Percentiles rank a stretch among this genome's conserved stretches.
phyloP scores from a whole-genome alignment of 1,284 basidiomycete genomes.

The Kalmanozyma brasiliensis region DNA sequence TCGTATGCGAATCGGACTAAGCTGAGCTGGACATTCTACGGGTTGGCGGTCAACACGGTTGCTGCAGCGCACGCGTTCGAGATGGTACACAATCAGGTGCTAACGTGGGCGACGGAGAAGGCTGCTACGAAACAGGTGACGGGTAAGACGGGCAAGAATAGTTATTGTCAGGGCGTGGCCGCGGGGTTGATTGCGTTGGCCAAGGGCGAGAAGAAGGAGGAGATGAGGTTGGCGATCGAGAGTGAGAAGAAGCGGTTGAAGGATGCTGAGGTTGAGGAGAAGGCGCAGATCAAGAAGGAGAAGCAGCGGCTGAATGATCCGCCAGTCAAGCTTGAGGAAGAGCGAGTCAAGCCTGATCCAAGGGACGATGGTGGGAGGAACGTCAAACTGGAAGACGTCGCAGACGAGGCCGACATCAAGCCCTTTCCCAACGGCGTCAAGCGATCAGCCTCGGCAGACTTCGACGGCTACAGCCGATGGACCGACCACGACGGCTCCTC shows the following conservation, averaged over 20 bases:
- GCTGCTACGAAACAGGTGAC: constrained; percentile 6
- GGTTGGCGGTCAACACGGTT: constrained; percentile 51
- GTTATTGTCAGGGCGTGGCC: constrained; percentile 44
- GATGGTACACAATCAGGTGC: constrained; percentile 55
- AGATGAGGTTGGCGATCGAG: constrained; percentile 43
- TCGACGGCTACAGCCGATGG: constrained; percentile 17
- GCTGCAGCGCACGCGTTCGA: constrained; percentile 56
- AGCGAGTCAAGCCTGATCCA: constrained; percentile 12
- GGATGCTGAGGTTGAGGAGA: constrained; percentile 20
- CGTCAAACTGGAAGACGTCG: constrained; percentile 45
- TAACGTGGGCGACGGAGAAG: constrained; percentile 45
- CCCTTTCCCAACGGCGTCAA: constrained; percentile 23
- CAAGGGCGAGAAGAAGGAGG: constrained; percentile 52
- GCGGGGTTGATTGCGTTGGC: constrained; percentile 43
- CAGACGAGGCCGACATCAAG: constrained; percentile 32
- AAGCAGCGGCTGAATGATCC: constrained; percentile 21
- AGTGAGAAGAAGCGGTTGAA: constrained; percentile 42
- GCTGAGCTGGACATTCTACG: constrained; percentile 54
- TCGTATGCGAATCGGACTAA: constrained; percentile 31
- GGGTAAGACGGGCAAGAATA: constrained; percentile 47
- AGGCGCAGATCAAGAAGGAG: constrained; percentile 20
- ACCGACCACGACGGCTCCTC: constrained; percentile 9
- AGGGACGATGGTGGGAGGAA: constrained; percentile 8
- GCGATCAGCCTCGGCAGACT: constrained; percentile 18
- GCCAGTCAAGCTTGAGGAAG: constrained; percentile 8